These are phyloP conservation scores for Pestalotiopsis sp. DNA, from an alignment of 2,329 filamentous ascomycete genomes.

Conservation along the genomic window DNA sequence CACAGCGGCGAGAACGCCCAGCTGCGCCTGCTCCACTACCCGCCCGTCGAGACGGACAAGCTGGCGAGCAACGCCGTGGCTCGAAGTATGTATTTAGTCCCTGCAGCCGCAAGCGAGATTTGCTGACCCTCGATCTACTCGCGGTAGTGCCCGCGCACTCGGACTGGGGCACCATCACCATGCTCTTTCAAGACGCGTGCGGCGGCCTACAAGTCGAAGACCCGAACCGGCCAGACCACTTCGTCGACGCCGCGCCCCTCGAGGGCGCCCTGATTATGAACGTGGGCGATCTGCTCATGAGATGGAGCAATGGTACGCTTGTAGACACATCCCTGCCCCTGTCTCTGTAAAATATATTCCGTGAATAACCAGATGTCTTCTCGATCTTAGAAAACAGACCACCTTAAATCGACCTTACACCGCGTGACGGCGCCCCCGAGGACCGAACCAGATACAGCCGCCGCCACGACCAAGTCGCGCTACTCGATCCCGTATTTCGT, in stretches of 20 bases:
- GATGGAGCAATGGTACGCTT: conserved; percentile 42
- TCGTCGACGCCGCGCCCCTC: conserved; percentile 37
- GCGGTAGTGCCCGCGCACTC: conserved; percentile 39
- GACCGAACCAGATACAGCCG: conserved; percentile 34
- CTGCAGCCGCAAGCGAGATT: neutral
- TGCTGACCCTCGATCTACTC: neutral
- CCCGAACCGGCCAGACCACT: conserved; percentile 33
- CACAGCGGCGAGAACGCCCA: conserved; percentile 62
- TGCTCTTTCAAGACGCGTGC: conserved; percentile 48
- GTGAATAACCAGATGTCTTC: neutral
- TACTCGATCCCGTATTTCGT: conserved; percentile 66
- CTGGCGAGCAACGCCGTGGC: conserved; percentile 44
- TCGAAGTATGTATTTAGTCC: neutral
- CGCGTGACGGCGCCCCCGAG: conserved; percentile 50
- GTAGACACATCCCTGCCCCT: too few species aligned
- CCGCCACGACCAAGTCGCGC: conserved; percentile 48
- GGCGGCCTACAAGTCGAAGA: conserved; percentile 51
- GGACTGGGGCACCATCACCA: conserved; percentile 43
- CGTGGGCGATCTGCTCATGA: conserved; percentile 37
- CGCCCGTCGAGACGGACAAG: conserved; percentile 45
- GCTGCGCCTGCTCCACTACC: conserved; percentile 63
- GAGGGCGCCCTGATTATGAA: conserved; percentile 36
- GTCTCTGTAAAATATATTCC: neutral
- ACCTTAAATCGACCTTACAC: conserved; percentile 55
- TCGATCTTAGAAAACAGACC: conserved; percentile 32